phyloP scores from a whole-genome alignment of 176 grass and related monocot genomes.

The Zizania latifolia region DNA sequence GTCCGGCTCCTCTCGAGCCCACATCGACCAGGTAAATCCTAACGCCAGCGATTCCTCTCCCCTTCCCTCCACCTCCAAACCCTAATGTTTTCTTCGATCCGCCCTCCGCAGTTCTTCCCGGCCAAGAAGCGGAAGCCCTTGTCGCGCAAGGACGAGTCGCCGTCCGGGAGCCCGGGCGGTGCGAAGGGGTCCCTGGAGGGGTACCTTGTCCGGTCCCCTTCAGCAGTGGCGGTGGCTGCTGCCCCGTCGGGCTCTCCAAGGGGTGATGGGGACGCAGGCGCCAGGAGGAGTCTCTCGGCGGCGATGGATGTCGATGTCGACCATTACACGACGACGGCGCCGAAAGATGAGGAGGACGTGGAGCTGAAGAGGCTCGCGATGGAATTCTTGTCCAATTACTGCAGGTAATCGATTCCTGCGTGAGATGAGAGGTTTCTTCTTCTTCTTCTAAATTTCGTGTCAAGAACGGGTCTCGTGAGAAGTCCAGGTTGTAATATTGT shows the following conservation, averaged over 20 bases:
- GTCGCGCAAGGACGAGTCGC: constrained; percentile 40
- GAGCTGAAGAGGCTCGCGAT: constrained; percentile 61
- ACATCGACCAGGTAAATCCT: constrained; percentile 71
- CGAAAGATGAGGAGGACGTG: constrained; percentile 9
- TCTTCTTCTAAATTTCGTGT: constrained; percentile 1
- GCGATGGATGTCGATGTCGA: constrained; percentile 27
- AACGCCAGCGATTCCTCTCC: neutral
- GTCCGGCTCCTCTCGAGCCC: constrained; percentile 49
- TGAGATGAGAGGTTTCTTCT: neutral
- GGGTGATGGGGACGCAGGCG: neutral
- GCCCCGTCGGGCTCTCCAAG: constrained; percentile 7
- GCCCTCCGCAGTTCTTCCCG: constrained; percentile 56
- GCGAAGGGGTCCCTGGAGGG: constrained; percentile 47
- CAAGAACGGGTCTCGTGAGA: constrained; percentile 7
- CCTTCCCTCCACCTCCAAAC: neutral
- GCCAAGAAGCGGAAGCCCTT: constrained; percentile 65
- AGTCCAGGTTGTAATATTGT: constrained; percentile 18
- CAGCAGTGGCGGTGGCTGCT: neutral
- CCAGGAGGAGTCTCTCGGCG: constrained; percentile 32
- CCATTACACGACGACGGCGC: neutral
- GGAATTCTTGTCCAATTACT: constrained; percentile 70
- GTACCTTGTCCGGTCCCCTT: constrained; percentile 42
- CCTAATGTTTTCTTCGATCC: constrained; percentile 7
- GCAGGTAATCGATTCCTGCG: constrained; percentile 41
- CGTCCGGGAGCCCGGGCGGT: constrained; percentile 36